Percentiles rank a stretch among this genome's conserved stretches.
phyloP scores from a whole-genome alignment of 805 yeast species.

The Lachancea quebecensis region DNA sequence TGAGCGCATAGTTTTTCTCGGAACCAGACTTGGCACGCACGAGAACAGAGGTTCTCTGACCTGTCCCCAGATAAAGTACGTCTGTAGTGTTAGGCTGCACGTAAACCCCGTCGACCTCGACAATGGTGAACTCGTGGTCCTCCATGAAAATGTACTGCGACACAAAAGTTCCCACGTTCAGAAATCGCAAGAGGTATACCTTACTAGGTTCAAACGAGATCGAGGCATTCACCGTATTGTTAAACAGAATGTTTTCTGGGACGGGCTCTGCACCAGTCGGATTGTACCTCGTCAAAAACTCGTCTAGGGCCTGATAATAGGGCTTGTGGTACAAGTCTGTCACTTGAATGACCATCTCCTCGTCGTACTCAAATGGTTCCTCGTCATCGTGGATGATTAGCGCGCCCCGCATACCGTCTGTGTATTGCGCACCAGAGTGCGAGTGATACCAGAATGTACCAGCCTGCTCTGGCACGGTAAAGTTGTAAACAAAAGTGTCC shows the following conservation, averaged over 20 bases:
- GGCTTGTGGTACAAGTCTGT: constrained; percentile 60
- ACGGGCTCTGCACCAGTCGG: constrained; percentile 86
- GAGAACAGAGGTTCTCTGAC: constrained; percentile 72
- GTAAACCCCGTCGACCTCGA: constrained; percentile 69
- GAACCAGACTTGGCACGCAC: constrained; percentile 46
- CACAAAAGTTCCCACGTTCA: constrained; percentile 65
- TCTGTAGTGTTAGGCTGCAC: constrained; percentile 52
- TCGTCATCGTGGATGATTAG: constrained; percentile 55
- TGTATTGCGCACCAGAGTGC: constrained; percentile 69
- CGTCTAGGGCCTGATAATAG: constrained; percentile 38
- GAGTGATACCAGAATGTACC: constrained; percentile 87
- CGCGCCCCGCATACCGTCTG: constrained; percentile 70
- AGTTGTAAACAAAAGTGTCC: constrained; percentile 59
- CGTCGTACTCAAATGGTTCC: constrained; percentile 54
- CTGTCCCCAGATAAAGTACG: constrained; percentile 61
- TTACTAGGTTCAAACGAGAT: constrained; percentile 50
- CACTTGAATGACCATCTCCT: constrained; percentile 50
- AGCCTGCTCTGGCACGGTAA: constrained; percentile 57
- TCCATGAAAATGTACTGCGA: constrained; percentile 65
- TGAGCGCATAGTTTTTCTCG: constrained; percentile 48
- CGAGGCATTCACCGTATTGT: constrained; percentile 54
- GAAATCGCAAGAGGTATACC: constrained; percentile 57
- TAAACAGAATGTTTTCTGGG: constrained; percentile 59
- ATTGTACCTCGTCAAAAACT: constrained; percentile 56
- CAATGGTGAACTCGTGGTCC: constrained; percentile 63